Conservation (phyloP, 768 basidiomycete species). For the Cyclocybe cylindracea region DNA sequence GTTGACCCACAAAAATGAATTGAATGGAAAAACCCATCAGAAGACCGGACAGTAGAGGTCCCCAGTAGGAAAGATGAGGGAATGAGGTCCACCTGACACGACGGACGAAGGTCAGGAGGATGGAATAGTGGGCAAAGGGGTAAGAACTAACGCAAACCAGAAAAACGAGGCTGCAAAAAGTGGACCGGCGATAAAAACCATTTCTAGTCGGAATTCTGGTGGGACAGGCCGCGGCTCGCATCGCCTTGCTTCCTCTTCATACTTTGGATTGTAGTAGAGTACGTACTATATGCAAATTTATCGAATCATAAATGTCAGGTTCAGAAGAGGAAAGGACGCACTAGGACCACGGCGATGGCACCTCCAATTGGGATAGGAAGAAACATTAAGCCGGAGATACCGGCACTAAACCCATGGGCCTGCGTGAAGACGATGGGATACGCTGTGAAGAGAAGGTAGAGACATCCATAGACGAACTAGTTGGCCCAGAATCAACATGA, state of each 20-base stretch:
- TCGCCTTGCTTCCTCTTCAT: constrained; percentile 41
- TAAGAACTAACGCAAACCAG: constrained; percentile 53
- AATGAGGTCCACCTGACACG: constrained; percentile 58
- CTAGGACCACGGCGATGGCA: constrained; percentile 40
- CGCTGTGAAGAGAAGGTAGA: constrained; percentile 64
- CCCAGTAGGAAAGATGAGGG: constrained; percentile 52
- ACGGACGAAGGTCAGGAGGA: neutral
- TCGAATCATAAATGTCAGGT: neutral
- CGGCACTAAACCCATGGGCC: constrained; percentile 53
- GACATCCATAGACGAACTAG: constrained; percentile 63
- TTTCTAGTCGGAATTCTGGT: constrained; percentile 58
- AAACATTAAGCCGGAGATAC: constrained; percentile 60
- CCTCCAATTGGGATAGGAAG: constrained; percentile 62
- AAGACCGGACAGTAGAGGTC: constrained; percentile 50
- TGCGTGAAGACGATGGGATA: constrained; percentile 59
- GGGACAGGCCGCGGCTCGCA: constrained; percentile 53
- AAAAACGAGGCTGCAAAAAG: constrained; percentile 57
- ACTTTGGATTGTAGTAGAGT: constrained; percentile 48
- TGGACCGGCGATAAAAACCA: constrained; percentile 52
- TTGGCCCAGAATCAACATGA: neutral
- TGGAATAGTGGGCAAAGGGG: neutral
- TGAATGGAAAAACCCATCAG: constrained; percentile 54
- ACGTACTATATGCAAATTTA: constrained; percentile 37
- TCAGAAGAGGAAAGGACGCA: constrained; percentile 25
- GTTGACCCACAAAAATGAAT: constrained; percentile 51